A percentile compares a stretch with the other conserved stretches of the same genome.
Conservation (phyloP, 192 early-diverging fungal species). For the Linnemannia exigua region DNA sequence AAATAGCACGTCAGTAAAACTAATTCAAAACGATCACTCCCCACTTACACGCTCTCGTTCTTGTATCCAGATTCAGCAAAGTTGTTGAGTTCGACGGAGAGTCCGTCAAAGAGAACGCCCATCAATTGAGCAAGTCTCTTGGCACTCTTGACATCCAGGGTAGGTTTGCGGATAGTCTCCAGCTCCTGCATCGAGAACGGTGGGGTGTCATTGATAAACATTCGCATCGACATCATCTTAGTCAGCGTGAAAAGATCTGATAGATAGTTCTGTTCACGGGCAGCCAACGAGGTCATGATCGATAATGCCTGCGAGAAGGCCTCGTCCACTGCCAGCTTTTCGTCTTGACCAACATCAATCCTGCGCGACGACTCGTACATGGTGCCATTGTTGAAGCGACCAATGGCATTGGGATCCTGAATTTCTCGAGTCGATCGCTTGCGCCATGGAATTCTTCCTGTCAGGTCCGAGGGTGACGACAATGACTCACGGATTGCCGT, state of each 20-base stretch:
- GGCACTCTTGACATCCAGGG: constrained; percentile 77
- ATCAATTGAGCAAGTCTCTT: constrained; percentile 75
- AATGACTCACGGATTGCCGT: constrained; percentile 50
- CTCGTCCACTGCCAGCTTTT: constrained; percentile 60
- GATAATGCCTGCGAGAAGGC: constrained; percentile 73
- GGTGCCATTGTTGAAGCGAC: constrained; percentile 29
- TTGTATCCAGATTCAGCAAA: constrained; percentile 84
- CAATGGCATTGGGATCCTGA: constrained; percentile 34
- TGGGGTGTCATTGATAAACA: constrained; percentile 61
- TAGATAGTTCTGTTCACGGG: constrained; percentile 94
- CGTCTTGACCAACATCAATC: constrained; percentile 59
- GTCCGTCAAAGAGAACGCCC: constrained; percentile 82
- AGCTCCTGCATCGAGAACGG: constrained; percentile 57
- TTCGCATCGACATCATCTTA: constrained; percentile 61
- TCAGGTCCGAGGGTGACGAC: constrained; percentile 47
- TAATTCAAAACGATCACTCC: not conserved
- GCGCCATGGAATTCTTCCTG: constrained; percentile 45
- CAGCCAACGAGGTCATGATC: constrained; percentile 74
- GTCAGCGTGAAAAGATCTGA: constrained; percentile 86
- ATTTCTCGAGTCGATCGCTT: constrained; percentile 42
- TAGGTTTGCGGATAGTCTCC: constrained; percentile 64
- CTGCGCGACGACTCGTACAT: constrained; percentile 38
- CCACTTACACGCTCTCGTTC: constrained; percentile 75
- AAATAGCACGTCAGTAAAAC: not conserved
- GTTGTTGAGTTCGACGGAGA: constrained; percentile 78